phyloP scores from a whole-genome alignment of 2,329 filamentous ascomycete genomes.

The Diplodia mutila region DNA sequence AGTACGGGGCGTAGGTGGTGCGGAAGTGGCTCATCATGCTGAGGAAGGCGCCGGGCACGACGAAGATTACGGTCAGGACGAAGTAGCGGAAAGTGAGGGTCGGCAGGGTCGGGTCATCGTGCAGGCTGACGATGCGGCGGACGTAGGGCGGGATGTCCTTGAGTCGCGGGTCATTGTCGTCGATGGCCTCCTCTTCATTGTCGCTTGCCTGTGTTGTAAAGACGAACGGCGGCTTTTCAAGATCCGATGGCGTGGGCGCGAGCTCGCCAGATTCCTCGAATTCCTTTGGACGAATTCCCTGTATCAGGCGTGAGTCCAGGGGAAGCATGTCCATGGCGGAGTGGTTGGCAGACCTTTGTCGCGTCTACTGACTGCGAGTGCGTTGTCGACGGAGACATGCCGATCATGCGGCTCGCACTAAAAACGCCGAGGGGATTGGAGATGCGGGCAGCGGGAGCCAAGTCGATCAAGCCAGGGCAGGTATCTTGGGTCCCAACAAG shows the following conservation, averaged over 20 bases:
- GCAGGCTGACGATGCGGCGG: slow-evolving; percentile 60
- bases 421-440: background rate
- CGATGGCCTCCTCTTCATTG: slow-evolving; percentile 33
- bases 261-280: background rate
- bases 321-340: background rate
- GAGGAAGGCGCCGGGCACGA: slow-evolving; percentile 61
- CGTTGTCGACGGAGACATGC: background rate
- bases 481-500: background rate
- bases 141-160: slow-evolving; percentile 60
- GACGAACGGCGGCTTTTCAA: slow-evolving; percentile 11
- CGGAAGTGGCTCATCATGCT: slow-evolving; percentile 61
- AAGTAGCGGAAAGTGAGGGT: slow-evolving; percentile 66
- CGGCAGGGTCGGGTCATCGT: slow-evolving; percentile 59
- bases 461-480: background rate
- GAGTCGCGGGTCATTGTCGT: slow-evolving; percentile 46
- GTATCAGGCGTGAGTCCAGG: background rate
- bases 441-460: background rate
- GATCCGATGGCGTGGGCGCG: background rate
- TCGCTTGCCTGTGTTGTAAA: slow-evolving; percentile 8
- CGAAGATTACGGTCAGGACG: slow-evolving; percentile 58
- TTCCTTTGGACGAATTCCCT: background rate
- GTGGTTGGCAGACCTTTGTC: background rate
- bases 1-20: slow-evolving; percentile 62
- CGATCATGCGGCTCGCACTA: background rate
- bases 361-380: background rate